Base-by-base conservation (phyloP, 805 yeast genomes). In the Kluyveromyces siamensis region DNA sequence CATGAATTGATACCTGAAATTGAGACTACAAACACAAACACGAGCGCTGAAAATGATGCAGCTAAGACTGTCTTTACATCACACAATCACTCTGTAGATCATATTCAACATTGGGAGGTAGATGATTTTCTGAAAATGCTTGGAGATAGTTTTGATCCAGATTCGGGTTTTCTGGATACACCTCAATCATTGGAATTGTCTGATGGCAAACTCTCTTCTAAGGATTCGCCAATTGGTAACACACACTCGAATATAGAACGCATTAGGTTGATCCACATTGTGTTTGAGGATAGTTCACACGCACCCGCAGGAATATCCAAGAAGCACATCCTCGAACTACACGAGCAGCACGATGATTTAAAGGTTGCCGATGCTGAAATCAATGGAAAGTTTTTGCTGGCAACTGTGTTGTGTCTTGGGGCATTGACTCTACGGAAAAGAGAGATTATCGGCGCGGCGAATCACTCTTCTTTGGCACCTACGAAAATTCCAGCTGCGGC, bases 401-500 rank as follows among this genome's bases (percentile, higher is more conserved):
- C 49, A 41, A 47, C 49, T 9, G 41, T 37, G 14, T 25, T 47
- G 27, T 47, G 46, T 35, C 49, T 47, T n/a, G 49, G 49, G 6
- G 45, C 49, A 16, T 36, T 47, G 19, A 47, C 49, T 19, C 14
- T 47, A n/a, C 39, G 49, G 19, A 47, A 47, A 16, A 30, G 46
- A 19, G 49, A 47, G 27, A n/a, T 47, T 16, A 25, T 47, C 8
- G 30, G 36, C 21, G 33, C 27, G 10, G 21, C 33, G 2, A 35
- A n/a, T 19, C 3, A 40, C 19, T 27, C 19, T 5, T 10, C 42
- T 8, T 19, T 4, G 11, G n/a, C 27, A 19, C n/a, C n/a, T n/a
- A 10, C 4, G n/a, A 8, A 5, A 40, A 40, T 40, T n/a, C n/a
- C 42, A n/a, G 42, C 7, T 4, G 42, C 16, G 13, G 27, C 30